Percentiles rank a stretch among this genome's conserved stretches.
These are phyloP conservation scores for Ascochyta fabae DNA, from an alignment of 2,329 filamentous ascomycete genomes.

Conservation along the genomic window DNA sequence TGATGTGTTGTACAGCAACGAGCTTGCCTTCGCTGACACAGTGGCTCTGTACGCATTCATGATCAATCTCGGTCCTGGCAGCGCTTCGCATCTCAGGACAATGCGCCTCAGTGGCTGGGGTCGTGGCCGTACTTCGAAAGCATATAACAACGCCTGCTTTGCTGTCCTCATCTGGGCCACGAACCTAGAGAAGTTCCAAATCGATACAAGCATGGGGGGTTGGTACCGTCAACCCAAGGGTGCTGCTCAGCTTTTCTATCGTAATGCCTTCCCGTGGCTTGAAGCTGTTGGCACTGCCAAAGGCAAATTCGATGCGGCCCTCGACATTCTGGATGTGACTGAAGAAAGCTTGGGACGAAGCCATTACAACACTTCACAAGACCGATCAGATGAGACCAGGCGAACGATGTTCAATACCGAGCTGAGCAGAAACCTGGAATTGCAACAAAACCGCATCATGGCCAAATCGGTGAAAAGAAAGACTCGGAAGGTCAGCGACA, in stretches of 20 bases:
- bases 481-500: slow-evolving; percentile 8
- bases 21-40: slow-evolving; percentile 37
- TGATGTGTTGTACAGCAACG: slow-evolving; percentile 39
- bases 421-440: slow-evolving; percentile 27
- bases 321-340: slow-evolving; percentile 32
- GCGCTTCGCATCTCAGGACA: slow-evolving; percentile 30
- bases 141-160: slow-evolving; percentile 45
- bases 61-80: slow-evolving; percentile 36
- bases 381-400: not conserved
- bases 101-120: slow-evolving; percentile 37
- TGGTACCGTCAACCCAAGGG: slow-evolving; percentile 5
- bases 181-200: slow-evolving; percentile 35
- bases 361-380: not conserved
- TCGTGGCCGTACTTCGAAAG: slow-evolving; percentile 31
- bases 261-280: slow-evolving; percentile 46
- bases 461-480: slow-evolving; percentile 7
- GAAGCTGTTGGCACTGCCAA: slow-evolving; percentile 40
- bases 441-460: slow-evolving; percentile 28
- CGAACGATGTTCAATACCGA: slow-evolving; percentile 22
- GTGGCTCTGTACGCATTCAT: slow-evolving; percentile 42
- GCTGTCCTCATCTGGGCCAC: slow-evolving; percentile 36
- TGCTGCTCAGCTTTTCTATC: slow-evolving; percentile 42
- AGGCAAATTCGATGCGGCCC: slow-evolving; percentile 37
- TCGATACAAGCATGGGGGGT: slow-evolving; percentile 24
- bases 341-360: not conserved